Conservation (phyloP, 2,329 filamentous ascomycete genomes). For the Bipolaris gigantea region DNA sequence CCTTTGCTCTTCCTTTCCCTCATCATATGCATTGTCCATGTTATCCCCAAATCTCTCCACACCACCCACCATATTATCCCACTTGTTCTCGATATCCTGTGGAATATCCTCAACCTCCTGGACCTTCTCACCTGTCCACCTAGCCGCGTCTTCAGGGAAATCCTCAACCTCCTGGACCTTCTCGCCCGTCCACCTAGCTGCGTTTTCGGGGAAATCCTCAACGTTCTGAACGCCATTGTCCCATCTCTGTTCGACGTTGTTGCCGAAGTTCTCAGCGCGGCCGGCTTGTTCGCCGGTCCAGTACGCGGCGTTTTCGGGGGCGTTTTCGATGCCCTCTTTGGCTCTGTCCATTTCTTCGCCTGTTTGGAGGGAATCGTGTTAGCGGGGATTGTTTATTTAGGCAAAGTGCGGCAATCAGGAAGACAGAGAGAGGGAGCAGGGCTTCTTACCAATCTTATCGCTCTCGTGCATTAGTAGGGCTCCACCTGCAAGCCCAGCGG, state of each 20-base stretch:
- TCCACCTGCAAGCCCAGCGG: slow-evolving; percentile 27
- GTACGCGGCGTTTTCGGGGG: slow-evolving; percentile 27
- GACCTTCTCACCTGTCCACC: slow-evolving; percentile 29
- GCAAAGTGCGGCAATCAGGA: background rate
- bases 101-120: slow-evolving; percentile 30
- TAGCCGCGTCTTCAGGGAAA: slow-evolving; percentile 28
- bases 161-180: slow-evolving; percentile 32
- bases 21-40: slow-evolving; percentile 30
- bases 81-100: slow-evolving; percentile 28
- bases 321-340: slow-evolving; percentile 23
- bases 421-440: too few relatives aligned
- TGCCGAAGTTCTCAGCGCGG: slow-evolving; percentile 27
- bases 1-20: slow-evolving; percentile 26
- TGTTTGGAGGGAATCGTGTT: slow-evolving; percentile 6
- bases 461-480: slow-evolving; percentile 33
- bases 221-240: slow-evolving; percentile 26
- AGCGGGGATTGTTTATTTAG: background rate
- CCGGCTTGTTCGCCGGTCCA: slow-evolving; percentile 32
- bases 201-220: slow-evolving; percentile 30
- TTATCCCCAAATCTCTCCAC: slow-evolving; percentile 26
- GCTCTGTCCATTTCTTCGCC: slow-evolving; percentile 24
- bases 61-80: slow-evolving; percentile 22
- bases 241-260: slow-evolving; percentile 23
- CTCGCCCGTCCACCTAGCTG: slow-evolving; percentile 26
- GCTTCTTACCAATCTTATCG: slow-evolving; percentile 25